Conservation (phyloP, 805 yeast genomes). For the Jamesozyma piceae region DNA sequence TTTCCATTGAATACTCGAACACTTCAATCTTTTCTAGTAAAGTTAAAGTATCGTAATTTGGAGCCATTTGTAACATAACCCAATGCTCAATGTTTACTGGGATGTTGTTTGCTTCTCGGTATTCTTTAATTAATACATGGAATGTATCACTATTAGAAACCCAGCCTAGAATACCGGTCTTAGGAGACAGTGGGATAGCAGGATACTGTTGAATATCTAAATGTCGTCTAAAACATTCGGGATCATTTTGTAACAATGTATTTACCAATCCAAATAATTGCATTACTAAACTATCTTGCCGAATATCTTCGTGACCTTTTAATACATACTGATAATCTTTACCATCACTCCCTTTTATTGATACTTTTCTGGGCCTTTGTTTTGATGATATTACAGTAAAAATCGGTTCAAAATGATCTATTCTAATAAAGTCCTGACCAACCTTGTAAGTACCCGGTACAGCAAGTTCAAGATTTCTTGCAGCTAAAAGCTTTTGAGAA, state of each 20-base stretch:
- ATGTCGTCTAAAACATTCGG: slow-evolving; percentile 94
- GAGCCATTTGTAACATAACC: slow-evolving; percentile 96
- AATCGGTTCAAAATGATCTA: slow-evolving; percentile 68
- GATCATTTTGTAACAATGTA: slow-evolving; percentile 76
- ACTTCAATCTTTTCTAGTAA: slow-evolving; percentile 90
- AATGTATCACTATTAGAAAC: slow-evolving; percentile 95
- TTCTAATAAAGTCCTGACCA: slow-evolving; percentile 67
- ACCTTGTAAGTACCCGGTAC: slow-evolving; percentile 91
- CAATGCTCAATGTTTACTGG: slow-evolving; percentile 87
- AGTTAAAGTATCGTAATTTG: slow-evolving; percentile 82
- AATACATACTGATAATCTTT: slow-evolving; percentile 71
- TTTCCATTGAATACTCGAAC: slow-evolving; percentile 89
- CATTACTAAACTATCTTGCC: slow-evolving; percentile 97
- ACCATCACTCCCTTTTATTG: slow-evolving; percentile 83
- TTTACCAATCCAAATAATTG: slow-evolving; percentile 93
- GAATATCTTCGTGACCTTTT: slow-evolving; percentile 95
- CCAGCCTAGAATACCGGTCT: slow-evolving; percentile 95
- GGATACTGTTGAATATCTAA: slow-evolving; percentile 85
- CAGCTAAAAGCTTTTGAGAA: slow-evolving; percentile 78
- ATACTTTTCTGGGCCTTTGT: slow-evolving; percentile 85
- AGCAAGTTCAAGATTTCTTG: slow-evolving; percentile 73
- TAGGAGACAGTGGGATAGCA: slow-evolving; percentile 93
- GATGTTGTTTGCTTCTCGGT: slow-evolving; percentile 84
- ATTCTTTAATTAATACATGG: slow-evolving; percentile 85
- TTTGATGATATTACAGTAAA: slow-evolving; percentile 85